Evolutionary conservation across 2,329 filamentous ascomycete genomes (phyloP).

Genomic region (Paradendryphiella salina): DNA sequence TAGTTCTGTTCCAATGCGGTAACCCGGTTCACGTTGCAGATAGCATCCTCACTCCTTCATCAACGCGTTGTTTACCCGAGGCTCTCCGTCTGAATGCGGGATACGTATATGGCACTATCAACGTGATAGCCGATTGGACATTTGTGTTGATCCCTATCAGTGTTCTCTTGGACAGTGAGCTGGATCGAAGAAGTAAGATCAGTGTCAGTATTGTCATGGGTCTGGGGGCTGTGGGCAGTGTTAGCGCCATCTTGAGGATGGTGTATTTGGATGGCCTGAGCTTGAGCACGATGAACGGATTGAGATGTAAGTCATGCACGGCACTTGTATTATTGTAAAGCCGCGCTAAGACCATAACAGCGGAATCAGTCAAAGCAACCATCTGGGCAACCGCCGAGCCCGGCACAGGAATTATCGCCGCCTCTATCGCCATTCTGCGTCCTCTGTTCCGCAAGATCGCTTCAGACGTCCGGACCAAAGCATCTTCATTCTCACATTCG

Average conservation of each 20-base stretch:
- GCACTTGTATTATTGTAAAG: neutral
- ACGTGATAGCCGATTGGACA: slow-evolving; percentile 42
- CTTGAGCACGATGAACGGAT: slow-evolving; percentile 11
- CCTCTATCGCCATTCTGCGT: slow-evolving; percentile 53
- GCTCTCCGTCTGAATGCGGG: slow-evolving; percentile 30
- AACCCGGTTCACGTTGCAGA: slow-evolving; percentile 32
- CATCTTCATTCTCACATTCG: slow-evolving; percentile 13
- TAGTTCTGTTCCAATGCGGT: slow-evolving; percentile 39
- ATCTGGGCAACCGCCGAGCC: slow-evolving; percentile 56
- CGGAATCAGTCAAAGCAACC: slow-evolving; percentile 44
- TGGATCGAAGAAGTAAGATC: slow-evolving; percentile 52
- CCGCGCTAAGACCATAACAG: slow-evolving; percentile 19
- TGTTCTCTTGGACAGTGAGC: slow-evolving; percentile 48
- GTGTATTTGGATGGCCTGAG: slow-evolving; percentile 36
- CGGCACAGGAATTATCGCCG: slow-evolving; percentile 56
- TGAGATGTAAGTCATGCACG: slow-evolving; percentile 14
- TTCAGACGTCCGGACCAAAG: slow-evolving; percentile 24
- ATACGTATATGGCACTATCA: slow-evolving; percentile 40
- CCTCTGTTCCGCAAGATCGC: slow-evolving; percentile 47
- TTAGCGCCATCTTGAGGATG: slow-evolving; percentile 40
- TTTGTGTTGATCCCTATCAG: slow-evolving; percentile 42
- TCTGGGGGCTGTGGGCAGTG: slow-evolving; percentile 47
- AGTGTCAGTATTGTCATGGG: slow-evolving; percentile 52
- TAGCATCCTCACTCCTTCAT: slow-evolving; percentile 15
- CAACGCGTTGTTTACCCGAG: slow-evolving; percentile 28